These are phyloP conservation scores for Castanopsis chinensis DNA, from an alignment of 306 rosid genomes.

Conservation along the genomic window DNA sequence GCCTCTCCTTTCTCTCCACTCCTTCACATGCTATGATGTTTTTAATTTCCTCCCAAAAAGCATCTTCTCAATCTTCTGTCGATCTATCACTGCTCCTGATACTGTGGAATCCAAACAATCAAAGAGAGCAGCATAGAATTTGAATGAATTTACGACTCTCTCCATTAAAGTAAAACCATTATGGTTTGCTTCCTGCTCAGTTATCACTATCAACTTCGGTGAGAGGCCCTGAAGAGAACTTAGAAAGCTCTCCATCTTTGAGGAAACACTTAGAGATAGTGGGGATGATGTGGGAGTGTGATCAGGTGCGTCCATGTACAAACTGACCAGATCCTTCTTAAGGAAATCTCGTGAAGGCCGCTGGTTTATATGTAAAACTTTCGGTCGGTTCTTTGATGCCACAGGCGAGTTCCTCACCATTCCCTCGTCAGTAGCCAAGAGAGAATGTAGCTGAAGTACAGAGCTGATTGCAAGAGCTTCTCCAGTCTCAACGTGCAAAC, in stretches of 20 bases:
- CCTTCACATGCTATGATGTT: slow-evolving; percentile 85
- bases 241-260: slow-evolving; percentile 67
- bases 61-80: slow-evolving; percentile 68
- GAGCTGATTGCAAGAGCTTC: slow-evolving; percentile 84
- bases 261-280: slow-evolving; percentile 52
- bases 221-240: slow-evolving; percentile 49
- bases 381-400: slow-evolving; percentile 39
- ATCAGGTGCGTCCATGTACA: slow-evolving; percentile 54
- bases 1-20: slow-evolving; percentile 65
- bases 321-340: slow-evolving; percentile 56
- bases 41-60: slow-evolving; percentile 79
- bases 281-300: slow-evolving; percentile 55
- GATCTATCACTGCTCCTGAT: slow-evolving; percentile 47
- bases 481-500: slow-evolving; percentile 72
- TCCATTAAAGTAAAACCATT: slow-evolving; percentile 64
- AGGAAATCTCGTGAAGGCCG: slow-evolving; percentile 68
- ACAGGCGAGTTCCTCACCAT: slow-evolving; percentile 44
- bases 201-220: slow-evolving; percentile 66
- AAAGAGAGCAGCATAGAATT: slow-evolving; percentile 69
- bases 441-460: slow-evolving; percentile 72
- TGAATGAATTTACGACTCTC: slow-evolving; percentile 52
- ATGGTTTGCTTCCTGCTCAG: slow-evolving; percentile 90
- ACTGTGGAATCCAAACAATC: slow-evolving; percentile 81
- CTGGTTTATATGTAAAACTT: slow-evolving; percentile 46
- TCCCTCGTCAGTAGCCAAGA: slow-evolving; percentile 72